Base-by-base conservation (phyloP, 306 rosid species). In the Quercus rubra region DNA sequence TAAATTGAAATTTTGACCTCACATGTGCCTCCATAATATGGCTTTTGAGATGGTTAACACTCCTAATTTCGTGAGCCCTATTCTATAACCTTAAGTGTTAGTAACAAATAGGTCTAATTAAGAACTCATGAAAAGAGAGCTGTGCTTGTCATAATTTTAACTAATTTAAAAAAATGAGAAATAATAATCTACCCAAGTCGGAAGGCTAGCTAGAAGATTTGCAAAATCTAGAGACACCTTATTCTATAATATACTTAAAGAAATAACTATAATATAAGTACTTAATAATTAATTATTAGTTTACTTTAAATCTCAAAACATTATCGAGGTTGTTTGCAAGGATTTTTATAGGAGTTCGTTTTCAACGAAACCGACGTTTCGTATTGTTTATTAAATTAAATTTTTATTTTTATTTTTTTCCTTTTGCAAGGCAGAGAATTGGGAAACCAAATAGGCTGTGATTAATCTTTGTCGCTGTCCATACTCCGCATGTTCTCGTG, bases 401-500 rank as follows among this genome's bases (percentile, higher is more conserved):
- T 0, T 23, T 23, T 23, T n/a, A n/a, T n/a, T n/a, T 35, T 5
- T 35, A 1, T 6, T 27, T n/a, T 5, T 5, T 33, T 38, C 30
- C 61, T 38, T 25, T 46, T 46, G 15, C 15, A 77, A 25, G 25
- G 19, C 33, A 43, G 61, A 73, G 74, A 73, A 78, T 21, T 19
- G 57, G 28, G 55, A 69, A 55, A 71, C 35, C 52, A 31, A 20
- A 77, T 61, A 71, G 71, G 20, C 28, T 64, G 79, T 85, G 82
- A 80, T 86, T 80, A 80, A 80, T 80, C 84, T 74, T 73, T 80
- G 89, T 83, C 83, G 73, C 76, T 74, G 78, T 70, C 74, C 83
- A 73, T 59, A 55, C 70, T 23, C 51, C 61, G 83, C 83, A 86
- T 86, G 86, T 86, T 86, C 86, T 70, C 75, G 30, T 70, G 30